phyloP scores from a whole-genome alignment of 306 rosid species.

The Prunus davidiana region DNA sequence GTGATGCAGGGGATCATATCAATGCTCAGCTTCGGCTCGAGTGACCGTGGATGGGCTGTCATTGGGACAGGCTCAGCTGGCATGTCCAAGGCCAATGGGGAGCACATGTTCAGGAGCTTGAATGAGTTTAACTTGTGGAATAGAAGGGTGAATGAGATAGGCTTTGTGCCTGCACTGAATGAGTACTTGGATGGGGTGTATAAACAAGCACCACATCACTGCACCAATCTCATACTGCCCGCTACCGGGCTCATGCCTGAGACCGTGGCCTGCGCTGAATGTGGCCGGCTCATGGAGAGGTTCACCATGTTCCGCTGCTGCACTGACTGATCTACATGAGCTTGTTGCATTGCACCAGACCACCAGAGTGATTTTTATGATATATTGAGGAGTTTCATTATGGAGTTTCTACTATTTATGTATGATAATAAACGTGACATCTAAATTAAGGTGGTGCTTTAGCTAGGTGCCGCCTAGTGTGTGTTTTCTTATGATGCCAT shows the following conservation, averaged over 20 bases:
- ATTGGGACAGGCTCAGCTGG: slow-evolving; percentile 4
- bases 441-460: neutral
- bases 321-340: slow-evolving; percentile 9
- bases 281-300: slow-evolving; percentile 31
- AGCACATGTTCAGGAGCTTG: slow-evolving; percentile 15
- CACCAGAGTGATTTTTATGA: neutral
- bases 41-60: slow-evolving; percentile 30
- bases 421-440: neutral
- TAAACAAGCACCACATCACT: slow-evolving; percentile 21
- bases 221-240: slow-evolving; percentile 28
- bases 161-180: slow-evolving; percentile 31
- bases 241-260: slow-evolving; percentile 25
- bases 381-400: neutral
- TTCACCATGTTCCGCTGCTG: slow-evolving; percentile 31
- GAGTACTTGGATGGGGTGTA: slow-evolving; percentile 22
- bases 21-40: slow-evolving; percentile 34
- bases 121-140: slow-evolving; percentile 24
- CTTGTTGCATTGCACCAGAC: neutral
- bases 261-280: slow-evolving; percentile 25
- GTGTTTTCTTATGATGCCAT: neutral
- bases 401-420: neutral
- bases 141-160: slow-evolving; percentile 4
- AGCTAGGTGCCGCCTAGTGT: neutral
- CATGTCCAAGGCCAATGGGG: slow-evolving; percentile 20
- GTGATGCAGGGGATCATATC: slow-evolving; percentile 33